Base-by-base conservation (phyloP, 1,284 basidiomycete species). In the Irpex sp. region DNA sequence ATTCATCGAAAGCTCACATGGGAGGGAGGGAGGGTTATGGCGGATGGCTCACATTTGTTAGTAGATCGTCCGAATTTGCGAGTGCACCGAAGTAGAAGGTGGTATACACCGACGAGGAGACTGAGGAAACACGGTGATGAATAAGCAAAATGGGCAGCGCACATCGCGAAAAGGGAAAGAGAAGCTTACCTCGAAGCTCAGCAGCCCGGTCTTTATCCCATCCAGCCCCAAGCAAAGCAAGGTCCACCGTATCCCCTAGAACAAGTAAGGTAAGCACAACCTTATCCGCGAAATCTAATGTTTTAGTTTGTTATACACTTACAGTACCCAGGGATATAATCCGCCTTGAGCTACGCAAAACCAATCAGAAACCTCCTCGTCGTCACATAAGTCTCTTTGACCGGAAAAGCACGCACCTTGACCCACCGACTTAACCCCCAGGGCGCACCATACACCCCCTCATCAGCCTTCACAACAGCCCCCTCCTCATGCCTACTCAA, bases 311-410 rank as follows among this genome's bases (percentile, higher is more conserved):
- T 34, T 34, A 34, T 34, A 34, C 9, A 60, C 55, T 38, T 56
- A 67, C 93, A 93, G 54, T 90, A 81, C 1, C 89, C 89, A 0
- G 86, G 85, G 47, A 97, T 92, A 68, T 95, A 96, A 72, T 96
- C 94, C 72, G 82, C 85, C 79, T 92, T 90, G 59, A 79, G 60
- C 78, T 80, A 61, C 52, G 47, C 19, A 26, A 26, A 26, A 26
- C 26, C 26, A 3, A 26, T 26, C 26, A 26, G 26, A 26, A 26
- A 26, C 26, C 26, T 26, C 26, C 26, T 26, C 26, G 26, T 26
- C 2, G 26, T 26, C 26, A 26, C 26, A 26, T 26, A 26, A 26
- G 26, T 26, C 26, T 26, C 26, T 2, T 26, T 3, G 3, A 26
- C 26, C 26, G 26, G 26, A 26, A 26, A 26, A 26, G 26, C 26